Evolutionary conservation across 345 rosid genomes (phyloP).

Genomic region (Corymbia maculata): DNA sequence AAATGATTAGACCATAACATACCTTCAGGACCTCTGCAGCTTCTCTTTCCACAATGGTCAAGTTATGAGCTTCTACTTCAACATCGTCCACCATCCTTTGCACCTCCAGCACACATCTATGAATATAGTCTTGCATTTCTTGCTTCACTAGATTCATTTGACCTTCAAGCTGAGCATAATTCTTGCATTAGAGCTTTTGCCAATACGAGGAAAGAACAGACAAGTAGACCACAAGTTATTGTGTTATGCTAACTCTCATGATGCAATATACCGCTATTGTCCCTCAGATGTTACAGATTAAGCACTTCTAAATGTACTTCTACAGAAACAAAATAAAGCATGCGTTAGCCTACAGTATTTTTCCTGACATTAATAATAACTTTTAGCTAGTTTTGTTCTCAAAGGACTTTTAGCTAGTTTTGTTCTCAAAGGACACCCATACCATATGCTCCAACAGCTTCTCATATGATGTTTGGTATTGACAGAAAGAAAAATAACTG

Average conservation of each 20-base stretch:
- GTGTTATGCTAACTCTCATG: not conserved
- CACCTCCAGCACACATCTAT: conserved; percentile 47
- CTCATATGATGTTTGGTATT: not conserved
- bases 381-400: not conserved
- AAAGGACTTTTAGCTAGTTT: not conserved
- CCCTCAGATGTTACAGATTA: not conserved
- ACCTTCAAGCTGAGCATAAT: conserved; percentile 38
- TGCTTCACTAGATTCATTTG: conserved; percentile 34
- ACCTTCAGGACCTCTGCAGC: conserved; percentile 64
- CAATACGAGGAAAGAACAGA: not conserved
- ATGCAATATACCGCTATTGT: not conserved
- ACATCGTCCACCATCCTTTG: conserved; percentile 43
- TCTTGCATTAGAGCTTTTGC: not conserved
- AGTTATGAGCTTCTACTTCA: conserved; percentile 32
- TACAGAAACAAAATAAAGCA: not conserved
- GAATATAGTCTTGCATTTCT: conserved; percentile 38
- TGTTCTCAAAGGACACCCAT: not conserved
- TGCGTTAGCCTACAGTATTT: not conserved
- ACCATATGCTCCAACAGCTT: not conserved
- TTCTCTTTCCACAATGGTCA: conserved; percentile 58
- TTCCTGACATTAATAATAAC: not conserved
- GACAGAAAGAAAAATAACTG: not conserved
- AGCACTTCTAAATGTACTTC: not conserved
- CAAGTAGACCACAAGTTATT: not conserved
- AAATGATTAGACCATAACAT: not conserved